Conservation (phyloP, 306 rosid genomes). For the Castanea crenata region DNA sequence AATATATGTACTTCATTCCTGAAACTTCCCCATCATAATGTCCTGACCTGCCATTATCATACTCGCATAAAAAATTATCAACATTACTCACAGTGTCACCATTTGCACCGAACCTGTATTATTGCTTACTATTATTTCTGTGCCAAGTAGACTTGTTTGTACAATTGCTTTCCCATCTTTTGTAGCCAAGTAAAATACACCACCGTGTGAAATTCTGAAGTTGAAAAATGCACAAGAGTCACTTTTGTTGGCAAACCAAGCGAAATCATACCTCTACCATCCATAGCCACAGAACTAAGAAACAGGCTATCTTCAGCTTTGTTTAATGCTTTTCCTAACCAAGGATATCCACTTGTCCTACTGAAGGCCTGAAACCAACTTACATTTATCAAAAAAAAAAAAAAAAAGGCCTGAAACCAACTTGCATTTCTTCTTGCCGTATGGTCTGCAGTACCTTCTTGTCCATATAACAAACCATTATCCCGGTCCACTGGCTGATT, state of each 20-base stretch:
- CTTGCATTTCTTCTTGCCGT: background rate
- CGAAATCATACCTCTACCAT: constrained; percentile 24
- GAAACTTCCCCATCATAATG: background rate
- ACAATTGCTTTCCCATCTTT: constrained; percentile 12
- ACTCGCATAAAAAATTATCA: constrained; percentile 11
- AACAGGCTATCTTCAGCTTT: constrained; percentile 6
- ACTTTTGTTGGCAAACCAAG: constrained; percentile 14
- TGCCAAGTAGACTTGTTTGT: background rate
- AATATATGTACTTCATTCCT: background rate
- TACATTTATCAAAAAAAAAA: background rate
- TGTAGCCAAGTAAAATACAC: constrained; percentile 17
- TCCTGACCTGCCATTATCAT: background rate
- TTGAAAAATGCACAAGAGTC: background rate
- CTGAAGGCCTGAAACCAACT: constrained; percentile 30
- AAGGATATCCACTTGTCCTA: constrained; percentile 7
- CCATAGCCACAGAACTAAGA: constrained; percentile 5
- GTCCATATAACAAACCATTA: constrained; percentile 19
- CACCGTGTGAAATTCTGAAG: constrained; percentile 9
- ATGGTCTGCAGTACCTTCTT: background rate
- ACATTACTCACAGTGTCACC: background rate
- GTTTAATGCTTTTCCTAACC: constrained; percentile 11
- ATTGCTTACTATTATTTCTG: background rate
- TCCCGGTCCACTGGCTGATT: constrained; percentile 4
- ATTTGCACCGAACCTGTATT: background rate
- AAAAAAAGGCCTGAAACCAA: constrained; percentile 24